A percentile compares a stretch with the other conserved stretches of the same genome.
phyloP scores from a whole-genome alignment of 2,329 filamentous ascomycete species.

The Lasiodiplodia sp. region DNA sequence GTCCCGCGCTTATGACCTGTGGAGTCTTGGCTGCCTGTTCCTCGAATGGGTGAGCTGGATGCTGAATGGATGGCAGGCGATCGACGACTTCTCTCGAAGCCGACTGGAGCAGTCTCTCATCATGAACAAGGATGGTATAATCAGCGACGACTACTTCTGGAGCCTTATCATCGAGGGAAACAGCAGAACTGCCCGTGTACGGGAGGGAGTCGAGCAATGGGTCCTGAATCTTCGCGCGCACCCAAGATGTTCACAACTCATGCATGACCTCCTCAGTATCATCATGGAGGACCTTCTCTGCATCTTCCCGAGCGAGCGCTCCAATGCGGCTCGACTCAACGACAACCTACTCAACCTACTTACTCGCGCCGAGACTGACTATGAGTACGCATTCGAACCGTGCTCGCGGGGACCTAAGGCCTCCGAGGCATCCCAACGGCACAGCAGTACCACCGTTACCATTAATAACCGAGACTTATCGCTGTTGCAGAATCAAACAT shows the following conservation, averaged over 20 bases:
- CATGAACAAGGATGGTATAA: rapidly evolving
- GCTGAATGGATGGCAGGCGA: conserved; percentile 32
- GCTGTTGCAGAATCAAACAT: no score
- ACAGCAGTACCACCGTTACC: no score
- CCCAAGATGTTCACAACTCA: background rate
- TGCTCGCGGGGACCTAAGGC: no score
- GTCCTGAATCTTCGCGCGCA: background rate
- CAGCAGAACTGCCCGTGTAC: background rate
- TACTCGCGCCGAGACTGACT: no score
- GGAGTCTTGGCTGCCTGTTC: conserved; percentile 42
- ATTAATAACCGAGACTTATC: no score
- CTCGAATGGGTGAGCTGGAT: conserved; percentile 42
- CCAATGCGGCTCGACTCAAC: no score
- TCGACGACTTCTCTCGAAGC: conserved; percentile 25
- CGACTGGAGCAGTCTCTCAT: background rate
- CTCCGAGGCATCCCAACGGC: no score
- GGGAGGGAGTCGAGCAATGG: background rate
- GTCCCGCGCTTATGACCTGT: conserved; percentile 47
- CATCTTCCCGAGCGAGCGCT: background rate
- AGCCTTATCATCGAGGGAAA: background rate
- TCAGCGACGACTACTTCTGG: conserved; percentile 27
- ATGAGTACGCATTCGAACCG: no score
- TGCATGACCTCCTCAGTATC: conserved; percentile 1
- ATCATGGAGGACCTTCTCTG: background rate
- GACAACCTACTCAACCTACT: no score